Percentiles rank a stretch among this genome's conserved stretches.
These are phyloP conservation scores for Dictyostelium capitatum DNA, from an alignment of 78 protist species.

Conservation along the genomic window DNA sequence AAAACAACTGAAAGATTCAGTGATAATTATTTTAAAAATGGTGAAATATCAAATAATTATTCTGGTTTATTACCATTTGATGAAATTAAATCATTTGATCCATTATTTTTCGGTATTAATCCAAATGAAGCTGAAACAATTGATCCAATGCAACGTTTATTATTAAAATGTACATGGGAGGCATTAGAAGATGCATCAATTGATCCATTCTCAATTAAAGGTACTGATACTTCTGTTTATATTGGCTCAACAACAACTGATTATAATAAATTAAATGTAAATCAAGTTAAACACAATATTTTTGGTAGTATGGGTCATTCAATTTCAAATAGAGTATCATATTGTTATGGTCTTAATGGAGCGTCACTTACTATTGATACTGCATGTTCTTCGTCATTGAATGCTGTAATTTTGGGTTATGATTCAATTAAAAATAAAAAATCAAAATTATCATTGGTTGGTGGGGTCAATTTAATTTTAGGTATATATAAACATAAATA, in stretches of 20 bases:
- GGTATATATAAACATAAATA: too few species aligned
- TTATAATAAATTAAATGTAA: not conserved
- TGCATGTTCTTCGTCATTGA: slow-evolving; percentile 92
- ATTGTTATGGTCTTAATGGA: slow-evolving; percentile 85
- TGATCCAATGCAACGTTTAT: too few species aligned
- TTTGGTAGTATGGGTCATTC: not conserved
- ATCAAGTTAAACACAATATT: not conserved
- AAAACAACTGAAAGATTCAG: too few species aligned
- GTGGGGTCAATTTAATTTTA: slow-evolving; percentile 46
- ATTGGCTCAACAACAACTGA: slow-evolving; percentile 18
- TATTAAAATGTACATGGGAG: not conserved
- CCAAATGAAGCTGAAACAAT: too few species aligned
- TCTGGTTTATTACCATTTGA: too few species aligned
- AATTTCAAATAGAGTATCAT: slow-evolving; percentile 70
- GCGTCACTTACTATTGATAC: not conserved
- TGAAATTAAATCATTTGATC: too few species aligned
- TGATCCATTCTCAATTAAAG: slow-evolving; percentile 24
- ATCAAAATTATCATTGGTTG: slow-evolving; percentile 83
- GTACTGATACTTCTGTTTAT: slow-evolving; percentile 58
- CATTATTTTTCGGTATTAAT: too few species aligned
- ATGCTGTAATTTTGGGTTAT: slow-evolving; percentile 81
- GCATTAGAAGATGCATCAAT: slow-evolving; percentile 78
- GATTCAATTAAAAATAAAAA: slow-evolving; percentile 67
- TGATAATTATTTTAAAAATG: too few species aligned
- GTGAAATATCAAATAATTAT: too few species aligned